Evolutionary conservation across 441 rosid genomes (phyloP).

Genomic region (Capsella rubella): DNA sequence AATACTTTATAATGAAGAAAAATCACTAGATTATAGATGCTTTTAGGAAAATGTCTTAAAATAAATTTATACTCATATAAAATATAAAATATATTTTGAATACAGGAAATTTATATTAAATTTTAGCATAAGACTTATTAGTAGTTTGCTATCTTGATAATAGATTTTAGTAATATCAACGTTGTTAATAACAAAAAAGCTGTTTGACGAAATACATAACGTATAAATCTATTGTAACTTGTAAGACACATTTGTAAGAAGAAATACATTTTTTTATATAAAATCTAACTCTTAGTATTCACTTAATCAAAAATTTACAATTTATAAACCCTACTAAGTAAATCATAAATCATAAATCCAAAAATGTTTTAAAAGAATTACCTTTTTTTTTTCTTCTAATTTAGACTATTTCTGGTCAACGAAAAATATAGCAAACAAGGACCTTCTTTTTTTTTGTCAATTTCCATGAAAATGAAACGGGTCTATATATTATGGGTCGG

Average conservation of each 20-base stretch:
- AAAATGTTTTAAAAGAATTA: not conserved
- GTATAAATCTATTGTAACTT: not conserved
- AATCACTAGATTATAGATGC: too few relatives aligned
- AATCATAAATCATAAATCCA: not conserved
- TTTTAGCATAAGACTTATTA: too few relatives aligned
- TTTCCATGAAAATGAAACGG: constrained; percentile 9
- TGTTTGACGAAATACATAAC: not conserved
- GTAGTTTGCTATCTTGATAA: not conserved
- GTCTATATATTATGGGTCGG: constrained; percentile 4
- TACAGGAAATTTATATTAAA: too few relatives aligned
- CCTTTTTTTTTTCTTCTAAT: not conserved
- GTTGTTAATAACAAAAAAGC: not conserved
- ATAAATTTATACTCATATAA: not conserved
- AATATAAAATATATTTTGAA: too few relatives aligned
- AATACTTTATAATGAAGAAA: too few relatives aligned
- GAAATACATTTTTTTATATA: too few relatives aligned
- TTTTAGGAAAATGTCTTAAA: too few relatives aligned
- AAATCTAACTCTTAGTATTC: too few relatives aligned
- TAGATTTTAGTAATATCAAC: too few relatives aligned
- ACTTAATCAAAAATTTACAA: too few relatives aligned
- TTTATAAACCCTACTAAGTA: not conserved
- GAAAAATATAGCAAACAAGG: not conserved
- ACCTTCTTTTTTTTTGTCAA: not conserved
- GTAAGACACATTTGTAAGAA: too few relatives aligned
- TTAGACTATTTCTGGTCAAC: not conserved